These are phyloP conservation scores for Paramecium biaurelia DNA, from an alignment of 73 alveolate genomes.

Conservation along the genomic window DNA sequence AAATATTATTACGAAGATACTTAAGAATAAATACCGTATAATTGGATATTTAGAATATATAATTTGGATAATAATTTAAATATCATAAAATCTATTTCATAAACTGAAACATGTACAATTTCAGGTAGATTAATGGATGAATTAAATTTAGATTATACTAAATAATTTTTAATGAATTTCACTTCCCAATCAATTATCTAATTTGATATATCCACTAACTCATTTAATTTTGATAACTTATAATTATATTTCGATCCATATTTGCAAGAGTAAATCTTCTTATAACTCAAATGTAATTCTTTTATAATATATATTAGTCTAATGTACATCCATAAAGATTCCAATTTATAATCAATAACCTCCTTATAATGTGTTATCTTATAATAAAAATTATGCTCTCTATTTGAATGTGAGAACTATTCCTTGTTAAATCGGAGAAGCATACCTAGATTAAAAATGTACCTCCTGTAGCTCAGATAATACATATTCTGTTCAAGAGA, in stretches of 20 bases:
- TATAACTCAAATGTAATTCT: not conserved
- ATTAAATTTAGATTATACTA: not conserved
- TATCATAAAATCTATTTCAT: not conserved
- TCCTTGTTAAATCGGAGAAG: constrained; percentile 29
- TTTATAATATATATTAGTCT: not conserved
- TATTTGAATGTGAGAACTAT: not conserved
- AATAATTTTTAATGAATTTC: not conserved
- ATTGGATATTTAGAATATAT: constrained; percentile 26
- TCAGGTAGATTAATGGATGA: not conserved
- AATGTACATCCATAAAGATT: constrained; percentile 15
- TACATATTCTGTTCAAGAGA: not conserved
- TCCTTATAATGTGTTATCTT: not conserved
- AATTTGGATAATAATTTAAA: not conserved
- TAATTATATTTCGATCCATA: constrained; percentile 21
- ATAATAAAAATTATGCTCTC: not conserved
- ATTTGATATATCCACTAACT: not conserved
- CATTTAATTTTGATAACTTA: constrained; percentile 6
- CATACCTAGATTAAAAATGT: not conserved
- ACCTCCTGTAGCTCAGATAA: not conserved
- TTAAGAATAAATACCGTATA: not conserved
- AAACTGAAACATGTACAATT: not conserved
- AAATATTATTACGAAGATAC: constrained; percentile 22
- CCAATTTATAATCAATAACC: not conserved
- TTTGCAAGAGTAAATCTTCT: not conserved
- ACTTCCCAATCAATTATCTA: not conserved